Conservation (phyloP, 208 protist species). For the Crithidia brevicula region DNA sequence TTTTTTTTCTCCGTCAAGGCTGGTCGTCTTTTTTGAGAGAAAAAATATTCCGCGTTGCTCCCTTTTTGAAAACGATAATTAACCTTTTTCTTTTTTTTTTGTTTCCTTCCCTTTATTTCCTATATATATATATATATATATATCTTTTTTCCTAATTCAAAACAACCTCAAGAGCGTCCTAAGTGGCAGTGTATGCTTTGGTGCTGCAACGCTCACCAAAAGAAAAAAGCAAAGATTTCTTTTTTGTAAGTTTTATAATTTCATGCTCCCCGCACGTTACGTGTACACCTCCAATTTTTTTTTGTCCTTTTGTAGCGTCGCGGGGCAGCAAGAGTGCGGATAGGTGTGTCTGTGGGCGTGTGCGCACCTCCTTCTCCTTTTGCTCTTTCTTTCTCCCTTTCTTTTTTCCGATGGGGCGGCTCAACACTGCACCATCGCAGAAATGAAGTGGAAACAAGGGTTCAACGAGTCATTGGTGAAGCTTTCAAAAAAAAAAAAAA, state of each 20-base stretch:
- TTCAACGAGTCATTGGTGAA: neutral
- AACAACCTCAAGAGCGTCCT: conserved; percentile 20
- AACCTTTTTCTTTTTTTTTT: conserved; percentile 5
- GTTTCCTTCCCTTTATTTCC: conserved; percentile 6
- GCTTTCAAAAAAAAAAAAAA: neutral
- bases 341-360: too few relatives aligned
- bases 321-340: too few relatives aligned
- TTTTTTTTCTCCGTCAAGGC: neutral
- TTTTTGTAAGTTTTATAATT: conserved; percentile 3
- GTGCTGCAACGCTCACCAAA: conserved; percentile 19
- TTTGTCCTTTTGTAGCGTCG: conserved; percentile 1
- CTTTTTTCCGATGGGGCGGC: too few relatives aligned
- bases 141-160: conserved; percentile 12
- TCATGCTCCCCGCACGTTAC: neutral
- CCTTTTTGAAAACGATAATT: conserved; percentile 1
- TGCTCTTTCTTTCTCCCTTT: conserved; percentile 8
- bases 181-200: neutral
- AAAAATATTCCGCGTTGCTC: conserved; percentile 7
- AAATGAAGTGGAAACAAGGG: neutral
- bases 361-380: too few relatives aligned
- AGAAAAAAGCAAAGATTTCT: neutral
- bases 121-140: neutral
- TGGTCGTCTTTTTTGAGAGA: neutral
- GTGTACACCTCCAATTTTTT: neutral
- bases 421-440: too few relatives aligned